A percentile compares a stretch with the other conserved stretches of the same genome.
phyloP scores from a whole-genome alignment of 164 flowering plant genomes.

The Stephania japonica region DNA sequence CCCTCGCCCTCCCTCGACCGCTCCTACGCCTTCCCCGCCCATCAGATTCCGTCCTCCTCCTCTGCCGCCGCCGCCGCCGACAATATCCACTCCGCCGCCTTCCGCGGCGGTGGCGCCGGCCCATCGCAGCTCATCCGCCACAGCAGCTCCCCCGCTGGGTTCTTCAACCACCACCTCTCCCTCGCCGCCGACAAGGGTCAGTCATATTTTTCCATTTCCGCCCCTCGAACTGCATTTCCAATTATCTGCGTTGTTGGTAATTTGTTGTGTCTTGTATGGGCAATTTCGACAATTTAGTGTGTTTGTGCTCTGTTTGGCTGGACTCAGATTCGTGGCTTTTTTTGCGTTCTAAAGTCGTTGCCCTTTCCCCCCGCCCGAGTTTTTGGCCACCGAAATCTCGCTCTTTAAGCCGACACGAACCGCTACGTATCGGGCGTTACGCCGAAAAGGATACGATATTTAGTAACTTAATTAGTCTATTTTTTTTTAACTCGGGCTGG shows the following conservation, averaged over 20 bases:
- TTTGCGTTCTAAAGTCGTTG: neutral
- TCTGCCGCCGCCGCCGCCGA: neutral
- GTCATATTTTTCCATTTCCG: conserved; percentile 1
- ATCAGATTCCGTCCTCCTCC: neutral
- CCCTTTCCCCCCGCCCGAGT: neutral
- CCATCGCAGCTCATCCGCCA: conserved; percentile 47
- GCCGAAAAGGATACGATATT: too few relatives aligned
- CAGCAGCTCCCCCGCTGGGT: conserved; percentile 77
- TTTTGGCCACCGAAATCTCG: neutral
- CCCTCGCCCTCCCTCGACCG: neutral
- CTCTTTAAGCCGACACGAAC: neutral
- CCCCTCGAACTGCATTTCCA: neutral
- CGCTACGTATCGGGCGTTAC: neutral
- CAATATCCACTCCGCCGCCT: conserved; percentile 25
- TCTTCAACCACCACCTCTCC: conserved; percentile 39
- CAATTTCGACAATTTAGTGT: neutral
- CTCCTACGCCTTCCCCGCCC: neutral
- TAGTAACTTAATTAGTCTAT: too few relatives aligned
- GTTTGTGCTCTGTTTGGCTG: too few relatives aligned
- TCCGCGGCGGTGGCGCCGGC: conserved; percentile 13
- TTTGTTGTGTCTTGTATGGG: neutral
- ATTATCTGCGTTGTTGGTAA: neutral
- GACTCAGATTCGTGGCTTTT: too few relatives aligned
- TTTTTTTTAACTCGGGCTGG: too few relatives aligned
- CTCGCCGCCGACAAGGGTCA: conserved; percentile 41